A percentile compares a stretch with the other conserved stretches of the same genome.
phyloP scores from a whole-genome alignment of 179 eudicot species.

The Heliamphora pulchella region DNA sequence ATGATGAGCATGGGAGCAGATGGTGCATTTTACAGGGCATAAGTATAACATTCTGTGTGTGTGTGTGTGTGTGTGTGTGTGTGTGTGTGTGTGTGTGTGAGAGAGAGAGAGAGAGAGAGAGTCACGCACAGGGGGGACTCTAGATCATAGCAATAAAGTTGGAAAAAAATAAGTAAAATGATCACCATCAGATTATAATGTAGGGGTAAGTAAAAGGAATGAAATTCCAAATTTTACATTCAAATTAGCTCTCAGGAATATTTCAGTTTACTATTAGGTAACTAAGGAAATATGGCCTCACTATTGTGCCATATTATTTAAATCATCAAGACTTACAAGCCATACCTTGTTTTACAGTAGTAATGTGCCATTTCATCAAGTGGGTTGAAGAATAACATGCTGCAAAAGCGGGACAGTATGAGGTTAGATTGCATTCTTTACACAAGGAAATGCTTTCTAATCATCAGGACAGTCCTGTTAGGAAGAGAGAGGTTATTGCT shows the following conservation, averaged over 20 bases:
- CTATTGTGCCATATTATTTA: neutral
- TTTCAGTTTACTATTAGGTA: neutral
- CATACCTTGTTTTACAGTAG: neutral
- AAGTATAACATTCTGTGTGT: neutral
- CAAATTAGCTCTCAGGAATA: neutral
- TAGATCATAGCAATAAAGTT: neutral
- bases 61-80: neutral
- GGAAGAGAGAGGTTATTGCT: neutral
- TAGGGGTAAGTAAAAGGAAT: neutral
- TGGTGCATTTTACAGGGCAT: neutral
- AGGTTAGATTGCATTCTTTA: neutral
- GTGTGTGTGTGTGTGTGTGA: too few relatives aligned
- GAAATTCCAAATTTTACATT: neutral
- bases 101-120: too few relatives aligned
- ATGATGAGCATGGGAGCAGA: neutral
- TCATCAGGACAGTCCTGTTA: neutral
- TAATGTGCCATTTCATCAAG: constrained; percentile 11
- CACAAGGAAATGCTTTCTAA: neutral
- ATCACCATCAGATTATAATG: neutral
- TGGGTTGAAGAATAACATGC: constrained; percentile 38
- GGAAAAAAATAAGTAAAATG: neutral
- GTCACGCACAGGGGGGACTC: too few relatives aligned
- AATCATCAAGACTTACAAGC: neutral
- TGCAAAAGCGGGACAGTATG: constrained; percentile 15
- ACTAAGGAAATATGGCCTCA: neutral